These are phyloP conservation scores for Forsythia suspensa DNA, from an alignment of 257 asterid genomes.

Conservation along the genomic window DNA sequence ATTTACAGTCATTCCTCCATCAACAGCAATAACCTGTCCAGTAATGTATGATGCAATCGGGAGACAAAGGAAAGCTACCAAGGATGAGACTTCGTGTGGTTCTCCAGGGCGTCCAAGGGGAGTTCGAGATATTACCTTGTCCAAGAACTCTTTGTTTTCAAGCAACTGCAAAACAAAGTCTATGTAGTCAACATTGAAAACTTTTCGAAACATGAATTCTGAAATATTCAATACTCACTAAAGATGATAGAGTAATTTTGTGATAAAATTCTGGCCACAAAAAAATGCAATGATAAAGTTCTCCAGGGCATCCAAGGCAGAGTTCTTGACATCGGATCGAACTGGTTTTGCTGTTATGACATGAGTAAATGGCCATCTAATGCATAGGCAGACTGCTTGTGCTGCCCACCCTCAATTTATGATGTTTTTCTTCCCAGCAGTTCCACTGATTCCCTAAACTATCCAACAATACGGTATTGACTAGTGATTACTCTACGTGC, in stretches of 20 bases:
- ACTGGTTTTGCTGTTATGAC: background rate
- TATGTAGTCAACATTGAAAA: background rate
- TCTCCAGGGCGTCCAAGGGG: constrained; percentile 84
- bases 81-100: constrained; percentile 72
- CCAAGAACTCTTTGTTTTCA: constrained; percentile 57
- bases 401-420: too few species aligned
- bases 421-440: too few species aligned
- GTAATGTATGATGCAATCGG: constrained; percentile 86
- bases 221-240: background rate
- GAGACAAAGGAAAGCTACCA: constrained; percentile 85
- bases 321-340: background rate
- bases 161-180: constrained; percentile 56
- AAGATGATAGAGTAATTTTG: background rate
- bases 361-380: too few species aligned
- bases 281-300: background rate
- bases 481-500: background rate
- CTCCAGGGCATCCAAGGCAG: background rate
- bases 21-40: constrained; percentile 77
- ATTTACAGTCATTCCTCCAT: constrained; percentile 82
- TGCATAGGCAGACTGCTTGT: too few species aligned
- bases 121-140: constrained; percentile 56
- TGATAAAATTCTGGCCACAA: background rate
- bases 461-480: background rate
- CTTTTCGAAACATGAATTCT: too few species aligned
- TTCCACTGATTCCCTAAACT: too few species aligned